Conservation (phyloP, 2,329 filamentous ascomycete genomes). For the Cercospora beticola region DNA sequence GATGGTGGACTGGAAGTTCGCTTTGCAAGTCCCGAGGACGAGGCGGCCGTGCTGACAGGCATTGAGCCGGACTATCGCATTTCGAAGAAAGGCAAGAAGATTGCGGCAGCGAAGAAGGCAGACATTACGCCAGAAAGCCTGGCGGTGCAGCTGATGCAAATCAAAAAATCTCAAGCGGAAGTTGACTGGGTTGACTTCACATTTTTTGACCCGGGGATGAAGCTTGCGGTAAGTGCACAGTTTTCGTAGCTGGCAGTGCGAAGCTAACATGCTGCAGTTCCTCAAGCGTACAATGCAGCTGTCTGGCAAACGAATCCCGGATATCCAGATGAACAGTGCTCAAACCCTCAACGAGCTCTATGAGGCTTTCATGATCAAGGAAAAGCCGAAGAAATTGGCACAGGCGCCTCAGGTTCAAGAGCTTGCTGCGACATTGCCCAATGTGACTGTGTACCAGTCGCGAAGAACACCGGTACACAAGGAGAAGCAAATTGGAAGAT, state of each 20-base stretch:
- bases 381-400: constrained; percentile 58
- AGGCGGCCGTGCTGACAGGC: constrained; percentile 3
- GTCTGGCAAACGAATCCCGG: constrained; percentile 73
- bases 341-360: constrained; percentile 42
- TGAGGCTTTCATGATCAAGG: constrained; percentile 37
- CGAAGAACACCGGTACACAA: constrained; percentile 70
- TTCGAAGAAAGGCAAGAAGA: not conserved
- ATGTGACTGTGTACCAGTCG: constrained; percentile 66
- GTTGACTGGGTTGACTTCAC: constrained; percentile 6
- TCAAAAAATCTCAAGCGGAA: not conserved
- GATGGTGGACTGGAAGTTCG: constrained; percentile 6
- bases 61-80: not conserved
- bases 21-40: not conserved
- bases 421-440: constrained; percentile 58
- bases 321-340: constrained; percentile 58
- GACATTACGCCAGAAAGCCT: not conserved
- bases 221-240: constrained; percentile 65
- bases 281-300: constrained; percentile 78
- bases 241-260: not conserved
- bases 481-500: constrained; percentile 69
- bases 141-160: constrained; percentile 1
- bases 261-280: constrained; percentile 57
- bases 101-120: not conserved
- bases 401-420: constrained; percentile 55
- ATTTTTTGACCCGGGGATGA: constrained; percentile 59